These are phyloP conservation scores for Colletotrichum sp. DNA, from an alignment of 2,329 filamentous ascomycete genomes.

Conservation along the genomic window DNA sequence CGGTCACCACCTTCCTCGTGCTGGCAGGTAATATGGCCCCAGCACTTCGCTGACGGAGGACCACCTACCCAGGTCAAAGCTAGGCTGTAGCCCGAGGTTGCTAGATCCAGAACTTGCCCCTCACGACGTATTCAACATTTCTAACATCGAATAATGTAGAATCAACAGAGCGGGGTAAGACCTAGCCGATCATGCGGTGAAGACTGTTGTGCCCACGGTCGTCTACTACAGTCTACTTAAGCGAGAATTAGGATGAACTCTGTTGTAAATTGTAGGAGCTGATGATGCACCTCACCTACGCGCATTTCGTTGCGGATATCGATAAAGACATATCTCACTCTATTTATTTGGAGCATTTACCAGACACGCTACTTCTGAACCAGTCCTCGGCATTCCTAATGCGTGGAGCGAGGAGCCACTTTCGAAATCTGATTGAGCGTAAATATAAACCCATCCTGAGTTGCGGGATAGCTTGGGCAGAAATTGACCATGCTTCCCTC, in stretches of 20 bases:
- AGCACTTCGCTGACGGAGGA: not conserved
- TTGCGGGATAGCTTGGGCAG: not conserved
- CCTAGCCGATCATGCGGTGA: not conserved
- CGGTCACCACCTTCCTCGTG: not conserved
- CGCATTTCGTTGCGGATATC: not conserved
- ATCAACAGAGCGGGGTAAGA: not conserved
- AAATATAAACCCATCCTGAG: not conserved
- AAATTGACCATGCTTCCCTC: not conserved
- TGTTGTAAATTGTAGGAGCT: not conserved
- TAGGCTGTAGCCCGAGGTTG: not conserved
- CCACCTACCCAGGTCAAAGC: not conserved
- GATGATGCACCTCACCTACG: rapidly evolving
- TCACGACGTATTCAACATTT: not conserved
- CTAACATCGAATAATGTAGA: not conserved
- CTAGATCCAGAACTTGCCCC: not conserved
- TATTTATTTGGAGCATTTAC: not conserved
- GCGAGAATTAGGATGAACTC: not conserved
- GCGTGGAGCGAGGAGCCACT: not conserved
- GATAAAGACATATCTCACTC: not conserved
- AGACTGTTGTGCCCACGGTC: not conserved
- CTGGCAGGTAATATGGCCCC: not conserved
- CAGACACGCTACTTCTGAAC: not conserved
- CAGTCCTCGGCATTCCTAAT: not conserved
- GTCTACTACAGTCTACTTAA: not conserved
- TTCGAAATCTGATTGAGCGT: not conserved